Evolutionary conservation across 176 grass and related monocot genomes (phyloP), one percentile per base, ranked within the genome.

Genomic region (Rhynchospora tenuis): DNA sequence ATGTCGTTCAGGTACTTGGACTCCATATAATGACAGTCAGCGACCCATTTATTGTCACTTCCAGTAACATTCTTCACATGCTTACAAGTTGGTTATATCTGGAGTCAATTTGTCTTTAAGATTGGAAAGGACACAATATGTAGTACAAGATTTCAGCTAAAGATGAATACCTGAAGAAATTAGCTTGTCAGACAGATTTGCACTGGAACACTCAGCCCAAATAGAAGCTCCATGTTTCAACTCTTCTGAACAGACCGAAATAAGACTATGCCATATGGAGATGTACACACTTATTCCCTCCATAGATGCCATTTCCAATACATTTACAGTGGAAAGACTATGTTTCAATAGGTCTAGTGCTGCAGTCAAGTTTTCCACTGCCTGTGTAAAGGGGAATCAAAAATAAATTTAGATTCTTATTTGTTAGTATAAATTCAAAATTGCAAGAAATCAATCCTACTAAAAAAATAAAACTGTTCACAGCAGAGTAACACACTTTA

Each of bases 181-280:
- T 54, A 82, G 80, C 16, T 82, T 26, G 7, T 82, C 29, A 28
- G 60, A 47, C 8, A 64, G 28, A 48, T 67, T 67, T 67, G 43
- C 80, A 50, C 47, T 67, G 42, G 31, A 48, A 61, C 60, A 67
- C 26, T 82, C 23, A 27, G 44, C 59, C 80, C 80, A 82, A 47
- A 82, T 82, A 19, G 62, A 64, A 48, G 80, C 80, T 52, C 80
- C 80, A 65, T 82, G 66, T 13, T 82, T 31, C 80, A 82, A 82
- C 62, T 82, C 80, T 64, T 82, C 20, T 28, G 38, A 63, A 66
- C 80, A 82, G 22, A 52, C 59, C 50, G 42, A 82, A 26, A 63
- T 46, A 82, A 82, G 59, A 64, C 61, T 61, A 82, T 61, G 67
- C 80, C 80, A 82, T 23, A 20, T 52, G 27, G 80, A 82, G 24